Percentiles rank a stretch among this genome's conserved stretches.
Evolutionary conservation across 2,329 filamentous ascomycete species (phyloP).

Genomic region (Trichoderma polysporum): DNA sequence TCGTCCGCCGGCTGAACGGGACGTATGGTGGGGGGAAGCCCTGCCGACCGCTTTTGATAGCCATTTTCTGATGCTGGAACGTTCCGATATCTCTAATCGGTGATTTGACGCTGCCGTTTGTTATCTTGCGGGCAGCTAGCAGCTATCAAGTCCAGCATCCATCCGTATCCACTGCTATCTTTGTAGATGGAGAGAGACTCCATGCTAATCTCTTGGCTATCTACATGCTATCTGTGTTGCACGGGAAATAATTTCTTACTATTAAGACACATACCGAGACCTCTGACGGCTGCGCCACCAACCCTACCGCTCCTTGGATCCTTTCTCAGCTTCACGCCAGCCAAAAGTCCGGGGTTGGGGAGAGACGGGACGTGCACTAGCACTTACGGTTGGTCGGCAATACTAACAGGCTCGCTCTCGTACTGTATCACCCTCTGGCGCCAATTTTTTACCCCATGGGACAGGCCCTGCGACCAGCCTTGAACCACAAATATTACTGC

Average conservation of each 20-base stretch:
- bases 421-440: not conserved
- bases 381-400: constrained; percentile 10
- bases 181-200: too few species aligned
- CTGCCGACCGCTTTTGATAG: not conserved
- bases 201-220: not conserved
- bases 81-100: constrained; percentile 2
- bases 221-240: not conserved
- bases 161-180: constrained; percentile 13
- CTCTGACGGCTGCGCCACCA: not conserved
- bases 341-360: constrained; percentile 7
- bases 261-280: too few species aligned
- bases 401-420: not conserved
- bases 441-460: constrained; percentile 6
- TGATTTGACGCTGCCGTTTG: not conserved
- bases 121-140: not conserved
- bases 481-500: not conserved
- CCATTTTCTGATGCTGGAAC: not conserved
- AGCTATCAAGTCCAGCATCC: not conserved
- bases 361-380: constrained; percentile 5
- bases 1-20: not conserved
- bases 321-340: not conserved
- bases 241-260: too few species aligned
- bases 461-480: not conserved
- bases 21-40: not conserved
- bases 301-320: not conserved